phyloP scores from a whole-genome alignment of 805 yeast species.

The Cyberlindnera meyerae region DNA sequence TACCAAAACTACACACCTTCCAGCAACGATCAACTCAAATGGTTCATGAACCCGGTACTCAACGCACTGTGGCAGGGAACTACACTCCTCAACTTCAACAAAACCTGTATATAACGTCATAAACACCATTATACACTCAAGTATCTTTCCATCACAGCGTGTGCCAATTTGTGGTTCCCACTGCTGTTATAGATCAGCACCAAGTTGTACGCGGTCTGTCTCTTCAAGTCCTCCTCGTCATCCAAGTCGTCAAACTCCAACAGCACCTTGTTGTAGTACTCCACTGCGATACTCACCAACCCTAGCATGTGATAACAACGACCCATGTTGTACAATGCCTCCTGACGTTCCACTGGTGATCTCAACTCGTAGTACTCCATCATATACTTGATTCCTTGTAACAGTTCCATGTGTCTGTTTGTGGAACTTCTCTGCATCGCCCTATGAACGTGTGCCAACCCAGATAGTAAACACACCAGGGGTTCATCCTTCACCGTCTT shows the following conservation, averaged over 20 bases:
- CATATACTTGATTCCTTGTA: constrained; percentile 81
- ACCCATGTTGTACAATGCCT: constrained; percentile 78
- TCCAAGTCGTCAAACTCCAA: constrained; percentile 28
- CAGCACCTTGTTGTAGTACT: constrained; percentile 68
- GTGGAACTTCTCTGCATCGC: constrained; percentile 87
- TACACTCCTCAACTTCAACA: too few relatives aligned
- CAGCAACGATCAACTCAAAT: constrained; percentile 9
- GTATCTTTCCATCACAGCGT: constrained; percentile 58
- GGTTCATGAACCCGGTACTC: constrained; percentile 16
- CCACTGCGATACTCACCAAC: constrained; percentile 64
- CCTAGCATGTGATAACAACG: constrained; percentile 83
- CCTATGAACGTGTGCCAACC: constrained; percentile 79
- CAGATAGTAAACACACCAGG: constrained; percentile 67
- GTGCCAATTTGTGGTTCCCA: constrained; percentile 67
- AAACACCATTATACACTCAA: constrained; percentile 31
- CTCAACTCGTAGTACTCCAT: constrained; percentile 63
- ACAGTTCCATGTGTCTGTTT: constrained; percentile 79
- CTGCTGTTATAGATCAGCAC: constrained; percentile 67
- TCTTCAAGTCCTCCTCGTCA: constrained; percentile 53
- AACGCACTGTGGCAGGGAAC: constrained; percentile 16
- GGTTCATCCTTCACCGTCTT: constrained; percentile 70
- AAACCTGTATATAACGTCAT: too few relatives aligned
- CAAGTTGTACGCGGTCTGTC: constrained; percentile 84
- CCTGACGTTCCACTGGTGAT: constrained; percentile 54
- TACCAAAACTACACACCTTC: constrained; percentile 4